Percentiles rank a stretch among this genome's conserved stretches.
phyloP scores from a whole-genome alignment of 192 early-diverging fungal genomes.

The Kickxella alabastrina region DNA sequence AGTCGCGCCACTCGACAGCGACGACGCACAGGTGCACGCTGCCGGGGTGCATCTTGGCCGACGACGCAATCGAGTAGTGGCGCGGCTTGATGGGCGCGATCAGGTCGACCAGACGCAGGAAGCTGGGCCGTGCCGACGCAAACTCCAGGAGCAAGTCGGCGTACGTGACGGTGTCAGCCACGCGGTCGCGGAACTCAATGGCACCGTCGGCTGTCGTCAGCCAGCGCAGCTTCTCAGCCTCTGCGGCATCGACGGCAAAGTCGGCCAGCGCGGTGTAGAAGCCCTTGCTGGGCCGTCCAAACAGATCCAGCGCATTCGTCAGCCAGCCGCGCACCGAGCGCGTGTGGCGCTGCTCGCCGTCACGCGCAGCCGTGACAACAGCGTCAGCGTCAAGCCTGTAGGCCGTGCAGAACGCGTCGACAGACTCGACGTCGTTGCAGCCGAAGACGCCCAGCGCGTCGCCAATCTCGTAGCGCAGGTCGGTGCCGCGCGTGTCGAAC shows the following conservation, averaged over 20 bases:
- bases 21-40: slow-evolving; percentile 90
- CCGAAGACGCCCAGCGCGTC: slow-evolving; percentile 93
- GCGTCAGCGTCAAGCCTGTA: slow-evolving; percentile 69
- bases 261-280: slow-evolving; percentile 83
- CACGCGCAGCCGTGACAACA: slow-evolving; percentile 62
- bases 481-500: slow-evolving; percentile 77
- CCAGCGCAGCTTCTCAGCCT: slow-evolving; percentile 63
- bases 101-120: slow-evolving; percentile 67
- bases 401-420: slow-evolving; percentile 64
- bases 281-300: slow-evolving; percentile 91
- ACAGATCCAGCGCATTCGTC: slow-evolving; percentile 80
- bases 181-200: slow-evolving; percentile 73
- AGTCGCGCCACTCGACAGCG: slow-evolving; percentile 81
- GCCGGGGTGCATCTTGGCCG: slow-evolving; percentile 80
- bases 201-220: slow-evolving; percentile 69
- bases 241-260: slow-evolving; percentile 63
- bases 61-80: slow-evolving; percentile 97
- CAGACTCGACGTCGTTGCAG: slow-evolving; percentile 74
- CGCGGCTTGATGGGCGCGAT: slow-evolving; percentile 91
- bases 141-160: slow-evolving; percentile 86
- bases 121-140: slow-evolving; percentile 69
- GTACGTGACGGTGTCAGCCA: slow-evolving; percentile 79
- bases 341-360: slow-evolving; percentile 56
- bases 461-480: slow-evolving; percentile 85
- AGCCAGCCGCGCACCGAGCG: slow-evolving; percentile 77